Base-by-base conservation (phyloP, 2,329 filamentous ascomycete genomes). In the Paraphoma sp. region DNA sequence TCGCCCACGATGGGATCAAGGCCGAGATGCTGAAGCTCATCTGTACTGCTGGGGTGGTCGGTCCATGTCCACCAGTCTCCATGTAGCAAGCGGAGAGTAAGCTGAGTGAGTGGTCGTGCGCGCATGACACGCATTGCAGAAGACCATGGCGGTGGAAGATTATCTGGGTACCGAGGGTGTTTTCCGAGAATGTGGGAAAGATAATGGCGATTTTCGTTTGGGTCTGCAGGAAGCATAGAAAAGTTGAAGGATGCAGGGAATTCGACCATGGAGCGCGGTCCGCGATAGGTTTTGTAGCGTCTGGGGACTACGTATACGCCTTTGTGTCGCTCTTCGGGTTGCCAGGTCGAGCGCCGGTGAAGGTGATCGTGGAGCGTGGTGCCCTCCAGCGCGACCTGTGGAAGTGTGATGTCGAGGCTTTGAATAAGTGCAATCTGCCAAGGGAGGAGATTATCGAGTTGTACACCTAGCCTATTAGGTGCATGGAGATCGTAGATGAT, bases 1-100 rank as follows among this genome's bases (percentile, higher is more conserved):
- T 54, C 43, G 9, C 64, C 64, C 31, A 63, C 29, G 1, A 58
- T 54, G 5, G 71, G 70, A 14, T 73, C 70, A 6, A 73, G 57
- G 17, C 40, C 62, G 2, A 72, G 63, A 8, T 63, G 57, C 2
- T 52, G 1, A 10, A 4, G 7, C 0, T 40, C 9, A 17, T 56
- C 8, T 0, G 45, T 42, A 8, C 12, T 43, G 11, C 16, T 33
- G 0, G 60, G 54, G 28, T 54, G 4, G 9, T 56, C 45, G 5
- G 45, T 50, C 65, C 64, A 67, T 6, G 58, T 64, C 58, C 59
- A 67, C 66, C 68, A 68, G 40, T 62, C 52, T 4, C 12, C 31
- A 16, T 45, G 43, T 17, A 11, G 23, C 8, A 69, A 36, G 1
- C 66, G 63, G 3, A 69, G 55, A 1, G 66, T 69, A 12, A 70